Base-by-base conservation (phyloP, 2,329 filamentous ascomycete genomes). In the Monilinia fructicola region DNA sequence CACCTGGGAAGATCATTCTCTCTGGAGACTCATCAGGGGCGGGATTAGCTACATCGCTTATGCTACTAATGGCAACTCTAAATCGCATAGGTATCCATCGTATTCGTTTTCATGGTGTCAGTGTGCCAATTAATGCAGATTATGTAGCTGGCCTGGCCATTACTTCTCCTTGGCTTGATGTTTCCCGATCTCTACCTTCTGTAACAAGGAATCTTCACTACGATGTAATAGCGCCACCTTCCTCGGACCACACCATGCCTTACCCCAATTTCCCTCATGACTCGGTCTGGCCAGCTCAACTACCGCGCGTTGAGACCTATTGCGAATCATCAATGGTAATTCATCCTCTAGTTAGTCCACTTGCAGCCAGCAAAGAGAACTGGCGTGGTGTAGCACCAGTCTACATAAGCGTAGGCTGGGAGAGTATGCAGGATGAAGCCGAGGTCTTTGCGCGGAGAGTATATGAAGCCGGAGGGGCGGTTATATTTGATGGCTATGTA, bases 11-110 rank as follows among this genome's bases (percentile, higher is more conserved):
- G 65, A 88, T 95, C 53, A 86, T 93, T 12, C 80, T 95, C 71
- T 83, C 84, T 2, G 91, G 91, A 50, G 91, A 95, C 62, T 69
- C 85, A 67, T 91, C 92, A 3, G 91, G 92, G 18, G 91, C 90
- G 2, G 90, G 90, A 71, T 83, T 94, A 52, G 78, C 81, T 18
- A 81, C 92, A 18, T 84, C 85, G 0, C 82, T 95, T 0, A 79
- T 90, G 0, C 90, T 92, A 74, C 81, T 90, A 0, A 73, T 94
- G 1, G 81, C 93, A 1, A 85, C 92, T 66, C 79, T 93, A 18
- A 77, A 78, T 50, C 79, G 82, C 64, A 77, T 79, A 69, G 73
- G 77, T 68, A 68, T 79, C 2, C 82, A 40, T 21, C 50, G 76
- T 1, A 78, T 92, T 35, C 69, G 73, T 4, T 93, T 89, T 83